Percentiles rank a stretch among this genome's conserved stretches.
Evolutionary conservation across 257 asterid genomes (phyloP).

Genomic region (Nicotiana obtusifolia): DNA sequence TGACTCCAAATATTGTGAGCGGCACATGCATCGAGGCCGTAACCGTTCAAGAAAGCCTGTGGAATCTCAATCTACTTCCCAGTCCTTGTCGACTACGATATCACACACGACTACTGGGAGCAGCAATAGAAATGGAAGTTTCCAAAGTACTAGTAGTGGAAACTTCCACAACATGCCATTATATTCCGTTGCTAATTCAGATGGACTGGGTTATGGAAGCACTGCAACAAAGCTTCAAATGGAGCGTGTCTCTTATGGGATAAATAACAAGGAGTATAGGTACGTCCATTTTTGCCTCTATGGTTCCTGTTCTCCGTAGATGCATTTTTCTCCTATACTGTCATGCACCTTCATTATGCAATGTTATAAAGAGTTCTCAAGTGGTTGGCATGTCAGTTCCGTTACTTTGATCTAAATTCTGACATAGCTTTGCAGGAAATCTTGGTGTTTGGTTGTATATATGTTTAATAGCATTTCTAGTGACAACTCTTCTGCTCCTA

Average conservation of each 20-base stretch:
- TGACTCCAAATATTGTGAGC: slow-evolving; percentile 98
- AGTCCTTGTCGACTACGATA: slow-evolving; percentile 59
- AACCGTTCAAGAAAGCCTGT: slow-evolving; percentile 99
- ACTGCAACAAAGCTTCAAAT: slow-evolving; percentile 59
- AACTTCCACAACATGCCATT: slow-evolving; percentile 57
- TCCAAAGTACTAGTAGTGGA: slow-evolving; percentile 45
- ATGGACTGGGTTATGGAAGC: slow-evolving; percentile 57
- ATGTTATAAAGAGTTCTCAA: neutral
- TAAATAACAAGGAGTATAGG: slow-evolving; percentile 72
- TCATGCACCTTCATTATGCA: neutral
- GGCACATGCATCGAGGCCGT: slow-evolving; percentile 99
- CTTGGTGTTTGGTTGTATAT: neutral
- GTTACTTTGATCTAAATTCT: neutral
- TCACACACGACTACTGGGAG: slow-evolving; percentile 56
- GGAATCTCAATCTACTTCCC: slow-evolving; percentile 91
- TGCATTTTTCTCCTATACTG: neutral
- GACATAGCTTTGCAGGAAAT: neutral
- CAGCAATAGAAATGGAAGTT: slow-evolving; percentile 42
- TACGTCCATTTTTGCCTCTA: slow-evolving; percentile 15
- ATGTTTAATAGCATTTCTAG: neutral
- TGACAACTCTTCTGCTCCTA: slow-evolving; percentile 1
- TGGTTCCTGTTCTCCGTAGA: neutral
- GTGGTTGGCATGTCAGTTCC: neutral
- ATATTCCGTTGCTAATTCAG: slow-evolving; percentile 52
- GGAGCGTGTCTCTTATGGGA: slow-evolving; percentile 62